Evolutionary conservation across 176 grass and related monocot species (phyloP).

Genomic region (Aegilops bicornis): DNA sequence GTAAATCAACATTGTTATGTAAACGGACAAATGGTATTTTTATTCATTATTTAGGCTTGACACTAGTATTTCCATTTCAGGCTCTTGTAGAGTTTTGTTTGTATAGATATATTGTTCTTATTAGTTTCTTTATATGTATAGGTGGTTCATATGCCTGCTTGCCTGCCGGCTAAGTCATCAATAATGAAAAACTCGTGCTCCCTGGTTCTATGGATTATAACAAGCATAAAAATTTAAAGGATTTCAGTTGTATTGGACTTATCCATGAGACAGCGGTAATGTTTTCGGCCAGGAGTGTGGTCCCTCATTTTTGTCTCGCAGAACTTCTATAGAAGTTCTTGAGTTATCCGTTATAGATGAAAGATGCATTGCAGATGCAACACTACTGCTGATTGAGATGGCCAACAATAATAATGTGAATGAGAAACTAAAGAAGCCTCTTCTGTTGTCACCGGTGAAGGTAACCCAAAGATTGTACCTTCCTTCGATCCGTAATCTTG

Average conservation of each 20-base stretch:
- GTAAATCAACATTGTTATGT: too few species aligned
- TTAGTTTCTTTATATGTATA: constrained; percentile 26
- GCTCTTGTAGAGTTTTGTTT: not conserved
- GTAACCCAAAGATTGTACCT: constrained; percentile 26
- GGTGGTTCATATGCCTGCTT: constrained; percentile 40
- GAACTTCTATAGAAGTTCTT: constrained; percentile 63
- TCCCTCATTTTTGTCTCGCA: constrained; percentile 57
- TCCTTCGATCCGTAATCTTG: not conserved
- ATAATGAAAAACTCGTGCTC: constrained; percentile 43
- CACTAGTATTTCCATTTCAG: not conserved
- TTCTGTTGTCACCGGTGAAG: constrained; percentile 31
- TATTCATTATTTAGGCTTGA: not conserved
- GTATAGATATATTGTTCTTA: not conserved
- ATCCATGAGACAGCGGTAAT: constrained; percentile 38
- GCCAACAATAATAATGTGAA: constrained; percentile 30
- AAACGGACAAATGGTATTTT: not conserved
- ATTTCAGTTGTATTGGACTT: constrained; percentile 46
- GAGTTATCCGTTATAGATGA: constrained; percentile 45
- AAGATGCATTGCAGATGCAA: constrained; percentile 59
- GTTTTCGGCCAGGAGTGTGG: constrained; percentile 46
- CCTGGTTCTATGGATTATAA: constrained; percentile 52
- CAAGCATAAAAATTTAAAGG: constrained; percentile 57
- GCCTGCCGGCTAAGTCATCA: not conserved
- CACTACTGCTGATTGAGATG: constrained; percentile 65
- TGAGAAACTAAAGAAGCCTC: constrained; percentile 63